phyloP scores from a whole-genome alignment of 768 basidiomycete genomes.

The Nidularia pulvinata region DNA sequence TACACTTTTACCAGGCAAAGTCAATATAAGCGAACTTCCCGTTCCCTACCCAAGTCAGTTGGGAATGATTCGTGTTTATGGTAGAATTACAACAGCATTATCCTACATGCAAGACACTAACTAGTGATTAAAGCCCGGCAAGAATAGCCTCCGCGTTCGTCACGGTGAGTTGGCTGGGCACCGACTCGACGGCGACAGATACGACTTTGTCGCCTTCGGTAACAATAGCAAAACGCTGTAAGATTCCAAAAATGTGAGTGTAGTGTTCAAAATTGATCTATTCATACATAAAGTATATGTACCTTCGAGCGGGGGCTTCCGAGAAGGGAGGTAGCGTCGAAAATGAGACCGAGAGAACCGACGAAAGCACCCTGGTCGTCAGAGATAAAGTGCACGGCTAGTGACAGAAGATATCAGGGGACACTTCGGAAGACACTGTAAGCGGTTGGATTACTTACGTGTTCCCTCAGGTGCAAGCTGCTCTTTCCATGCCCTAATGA shows the following conservation, averaged over 20 bases:
- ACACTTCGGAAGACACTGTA: background rate
- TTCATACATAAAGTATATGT: constrained; percentile 5
- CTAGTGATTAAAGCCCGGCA: too few species aligned
- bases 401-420: background rate
- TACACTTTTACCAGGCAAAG: too few species aligned
- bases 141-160: constrained; percentile 52
- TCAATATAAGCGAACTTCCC: too few species aligned
- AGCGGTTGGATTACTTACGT: constrained; percentile 41
- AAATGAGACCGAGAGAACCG: constrained; percentile 52
- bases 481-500: constrained; percentile 66
- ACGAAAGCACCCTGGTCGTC: constrained; percentile 68
- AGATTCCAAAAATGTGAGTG: background rate
- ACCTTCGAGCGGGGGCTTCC: constrained; percentile 73
- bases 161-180: constrained; percentile 43
- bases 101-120: too few species aligned
- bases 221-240: constrained; percentile 54
- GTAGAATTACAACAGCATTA: too few species aligned
- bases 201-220: constrained; percentile 58
- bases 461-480: constrained; percentile 56
- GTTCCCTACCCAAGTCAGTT: too few species aligned
- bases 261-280: background rate
- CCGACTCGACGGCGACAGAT: constrained; percentile 50
- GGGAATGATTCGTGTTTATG: too few species aligned
- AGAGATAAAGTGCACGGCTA: constrained; percentile 61
- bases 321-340: constrained; percentile 61